Evolutionary conservation across 305 asterid species (phyloP), one percentile per base, ranked within the genome.

Genomic region (Withania somnifera): DNA sequence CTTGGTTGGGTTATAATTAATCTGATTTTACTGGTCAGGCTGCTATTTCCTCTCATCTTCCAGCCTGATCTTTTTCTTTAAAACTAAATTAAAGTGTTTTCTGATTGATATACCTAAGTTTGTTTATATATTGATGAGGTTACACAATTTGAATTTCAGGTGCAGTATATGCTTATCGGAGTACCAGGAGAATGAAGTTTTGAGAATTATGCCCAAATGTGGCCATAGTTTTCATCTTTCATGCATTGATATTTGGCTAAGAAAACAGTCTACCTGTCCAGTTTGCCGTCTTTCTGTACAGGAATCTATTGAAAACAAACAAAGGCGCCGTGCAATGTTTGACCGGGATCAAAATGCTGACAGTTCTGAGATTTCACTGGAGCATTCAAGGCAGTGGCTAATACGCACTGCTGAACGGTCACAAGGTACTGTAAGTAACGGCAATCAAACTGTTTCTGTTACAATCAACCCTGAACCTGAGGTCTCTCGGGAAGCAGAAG

Each of bases 241-340:
- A 30, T 93, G 97, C 92, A 95, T 95, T 15, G 98, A 95, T 80
- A 76, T 85, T 50, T 95, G 99, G 99, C 93, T 92, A 11, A 84
- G 91, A 83, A 93, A 91, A 84, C 99, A 91, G 58, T 88, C 95
- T 2, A 92, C 99, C 15, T 95, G 98, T 82, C 98, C 98, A 26
- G 94, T 95, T 1, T 95, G 98, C 84, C 97, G 98, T 40, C 94
- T 95, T 82, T 86, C 94, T 2, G 85, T 95, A 45, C 92, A 85
- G 7, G 88, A 86, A 47, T 85, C 91, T 14, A 68, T 82, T 11
- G 91, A 87, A 83, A 67, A 88, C 32, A 89, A 89, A 73, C 87
- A 81, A 13, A 83, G 82, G 9, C 89, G 38, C 13, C 75, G 88
- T 17, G 79, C 89, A 30, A 64, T 86, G 53, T 84, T 58, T 2